Evolutionary conservation across 768 basidiomycete genomes (phyloP).

Genomic region (Tulasnella sp.): DNA sequence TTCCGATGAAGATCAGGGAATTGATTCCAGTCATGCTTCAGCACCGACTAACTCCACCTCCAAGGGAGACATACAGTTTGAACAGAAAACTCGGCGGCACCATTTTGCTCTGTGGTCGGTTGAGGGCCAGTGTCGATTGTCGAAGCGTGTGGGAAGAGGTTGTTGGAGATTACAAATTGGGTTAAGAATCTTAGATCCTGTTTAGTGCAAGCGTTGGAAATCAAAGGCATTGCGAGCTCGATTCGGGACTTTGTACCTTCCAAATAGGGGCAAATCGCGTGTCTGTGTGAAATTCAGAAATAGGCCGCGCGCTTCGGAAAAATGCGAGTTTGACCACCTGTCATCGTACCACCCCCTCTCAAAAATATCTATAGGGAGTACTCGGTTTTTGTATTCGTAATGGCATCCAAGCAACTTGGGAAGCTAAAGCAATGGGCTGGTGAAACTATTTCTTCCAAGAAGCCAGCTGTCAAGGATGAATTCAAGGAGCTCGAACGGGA

Average conservation of each 20-base stretch:
- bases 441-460: slow-evolving; percentile 74
- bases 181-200: background rate
- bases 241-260: background rate
- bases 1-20: slow-evolving; percentile 63
- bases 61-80: slow-evolving; percentile 85
- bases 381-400: background rate
- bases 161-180: slow-evolving; percentile 5
- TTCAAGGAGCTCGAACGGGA: slow-evolving; percentile 73
- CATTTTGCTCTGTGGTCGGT: slow-evolving; percentile 62
- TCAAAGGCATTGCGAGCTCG: background rate
- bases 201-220: background rate
- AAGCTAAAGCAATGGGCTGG: slow-evolving; percentile 58
- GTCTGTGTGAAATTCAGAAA: background rate
- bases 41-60: slow-evolving; percentile 82
- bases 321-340: background rate
- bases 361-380: background rate
- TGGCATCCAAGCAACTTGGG: slow-evolving; percentile 15
- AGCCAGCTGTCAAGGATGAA: slow-evolving; percentile 62
- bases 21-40: slow-evolving; percentile 84
- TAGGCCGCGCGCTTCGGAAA: slow-evolving; percentile 6
- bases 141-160: slow-evolving; percentile 52
- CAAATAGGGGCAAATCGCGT: background rate
- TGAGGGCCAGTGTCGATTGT: slow-evolving; percentile 64
- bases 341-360: background rate
- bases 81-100: slow-evolving; percentile 82